Evolutionary conservation across 225 moss, liverwort and hornwort genomes (phyloP).

Genomic region (Marchantia paleacea): DNA sequence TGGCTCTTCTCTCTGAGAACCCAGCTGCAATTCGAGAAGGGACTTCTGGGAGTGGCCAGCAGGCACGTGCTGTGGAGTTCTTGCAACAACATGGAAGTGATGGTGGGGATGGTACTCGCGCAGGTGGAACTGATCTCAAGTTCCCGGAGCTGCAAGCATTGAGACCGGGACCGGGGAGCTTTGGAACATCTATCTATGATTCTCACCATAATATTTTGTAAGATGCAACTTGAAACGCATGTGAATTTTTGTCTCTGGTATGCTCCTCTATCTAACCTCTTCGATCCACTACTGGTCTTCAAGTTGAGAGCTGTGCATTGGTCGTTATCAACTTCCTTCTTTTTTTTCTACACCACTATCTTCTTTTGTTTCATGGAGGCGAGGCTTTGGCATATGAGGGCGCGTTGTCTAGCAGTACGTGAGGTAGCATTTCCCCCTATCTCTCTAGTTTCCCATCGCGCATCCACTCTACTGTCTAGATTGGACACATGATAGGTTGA

Average conservation of each 20-base stretch:
- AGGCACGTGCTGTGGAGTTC: constrained; percentile 71
- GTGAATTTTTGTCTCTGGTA: constrained; percentile 56
- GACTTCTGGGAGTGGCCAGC: constrained; percentile 41
- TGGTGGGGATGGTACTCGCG: constrained; percentile 60
- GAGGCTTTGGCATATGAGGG: background rate
- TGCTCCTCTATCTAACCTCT: constrained; percentile 39
- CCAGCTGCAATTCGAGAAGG: constrained; percentile 38
- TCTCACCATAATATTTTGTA: constrained; percentile 81
- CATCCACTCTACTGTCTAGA: too few species aligned
- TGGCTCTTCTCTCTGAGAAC: constrained; percentile 53
- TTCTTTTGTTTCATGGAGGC: background rate
- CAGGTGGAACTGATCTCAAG: constrained; percentile 78
- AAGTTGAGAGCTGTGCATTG: background rate
- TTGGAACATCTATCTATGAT: constrained; percentile 78
- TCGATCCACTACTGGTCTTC: background rate
- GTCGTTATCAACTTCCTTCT: background rate
- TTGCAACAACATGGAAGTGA: constrained; percentile 75
- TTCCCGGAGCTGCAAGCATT: constrained; percentile 81
- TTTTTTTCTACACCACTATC: too few species aligned
- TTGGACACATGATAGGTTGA: too few species aligned
- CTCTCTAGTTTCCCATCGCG: background rate
- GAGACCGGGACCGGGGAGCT: constrained; percentile 59
- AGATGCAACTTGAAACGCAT: constrained; percentile 49
- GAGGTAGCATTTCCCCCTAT: background rate
- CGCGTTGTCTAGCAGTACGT: background rate